Conservation (phyloP, 139 green algal genomes). For the Raphidocelis subcapitata region DNA sequence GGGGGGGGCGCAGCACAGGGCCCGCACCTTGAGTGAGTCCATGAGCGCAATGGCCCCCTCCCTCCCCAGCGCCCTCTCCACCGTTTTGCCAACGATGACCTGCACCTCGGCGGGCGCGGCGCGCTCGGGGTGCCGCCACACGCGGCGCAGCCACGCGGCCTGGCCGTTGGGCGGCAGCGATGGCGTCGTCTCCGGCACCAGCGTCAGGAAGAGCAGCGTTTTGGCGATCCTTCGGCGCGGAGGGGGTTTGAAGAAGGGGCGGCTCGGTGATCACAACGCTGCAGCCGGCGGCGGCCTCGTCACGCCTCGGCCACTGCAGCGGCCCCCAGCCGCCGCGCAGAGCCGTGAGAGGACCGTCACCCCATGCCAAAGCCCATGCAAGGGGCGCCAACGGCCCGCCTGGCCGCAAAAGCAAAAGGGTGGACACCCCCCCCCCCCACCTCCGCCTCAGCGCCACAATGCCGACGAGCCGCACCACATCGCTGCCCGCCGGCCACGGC, state of each 20-base stretch:
- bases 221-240: slow-evolving; percentile 33
- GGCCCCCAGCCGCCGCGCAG: too few species aligned
- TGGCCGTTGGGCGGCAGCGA: slow-evolving; percentile 4
- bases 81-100: slow-evolving; percentile 40
- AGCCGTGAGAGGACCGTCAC: not conserved
- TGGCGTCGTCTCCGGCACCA: slow-evolving; percentile 30
- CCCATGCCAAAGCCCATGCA: not conserved
- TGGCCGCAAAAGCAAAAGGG: not conserved
- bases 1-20: not conserved
- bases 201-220: slow-evolving; percentile 30
- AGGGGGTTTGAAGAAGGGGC: too few species aligned
- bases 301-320: not conserved
- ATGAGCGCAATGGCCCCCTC: slow-evolving; percentile 6
- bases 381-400: not conserved
- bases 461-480: slow-evolving; percentile 20
- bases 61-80: slow-evolving; percentile 27
- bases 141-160: slow-evolving; percentile 16
- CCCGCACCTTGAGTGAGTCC: not conserved
- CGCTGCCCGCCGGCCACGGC: slow-evolving; percentile 25
- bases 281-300: too few species aligned
- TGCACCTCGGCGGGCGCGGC: slow-evolving; percentile 31
- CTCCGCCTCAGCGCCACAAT: slow-evolving; percentile 28
- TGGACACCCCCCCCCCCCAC: not conserved
- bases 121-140: slow-evolving; percentile 30
- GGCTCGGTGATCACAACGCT: not conserved